A percentile compares a stretch with the other conserved stretches of the same genome.
These are phyloP conservation scores for Hypoxylon fragiforme DNA, from an alignment of 495 filamentous ascomycete genomes.

Conservation along the genomic window DNA sequence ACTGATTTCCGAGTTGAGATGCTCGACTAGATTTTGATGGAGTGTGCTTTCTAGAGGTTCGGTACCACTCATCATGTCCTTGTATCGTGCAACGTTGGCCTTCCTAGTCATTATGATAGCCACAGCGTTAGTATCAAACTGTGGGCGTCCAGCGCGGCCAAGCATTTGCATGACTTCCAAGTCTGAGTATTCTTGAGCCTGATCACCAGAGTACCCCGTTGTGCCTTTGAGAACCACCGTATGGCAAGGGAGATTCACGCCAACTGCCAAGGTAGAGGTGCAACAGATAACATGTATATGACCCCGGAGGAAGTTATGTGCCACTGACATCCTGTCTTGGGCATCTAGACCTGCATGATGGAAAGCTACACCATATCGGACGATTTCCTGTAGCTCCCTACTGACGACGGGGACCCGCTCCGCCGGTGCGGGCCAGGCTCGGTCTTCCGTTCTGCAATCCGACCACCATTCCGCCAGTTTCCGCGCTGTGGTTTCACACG, in stretches of 20 bases:
- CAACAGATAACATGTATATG: constrained; percentile 89
- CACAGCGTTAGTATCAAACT: constrained; percentile 84
- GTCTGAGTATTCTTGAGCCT: constrained; percentile 77
- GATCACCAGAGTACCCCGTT: constrained; percentile 66
- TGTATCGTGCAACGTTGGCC: constrained; percentile 70
- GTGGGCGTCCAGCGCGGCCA: constrained; percentile 87
- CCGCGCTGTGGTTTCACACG: constrained; percentile 74
- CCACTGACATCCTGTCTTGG: constrained; percentile 70
- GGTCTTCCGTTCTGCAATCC: constrained; percentile 55
- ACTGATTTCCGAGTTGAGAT: constrained; percentile 91
- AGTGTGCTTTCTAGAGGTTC: constrained; percentile 86
- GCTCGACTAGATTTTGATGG: constrained; percentile 86
- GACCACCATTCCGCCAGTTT: constrained; percentile 70
- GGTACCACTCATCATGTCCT: constrained; percentile 80
- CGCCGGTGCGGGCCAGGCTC: constrained; percentile 69
- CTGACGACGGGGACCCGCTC: constrained; percentile 55
- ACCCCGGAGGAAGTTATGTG: constrained; percentile 73
- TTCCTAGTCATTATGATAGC: constrained; percentile 84
- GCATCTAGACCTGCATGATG: constrained; percentile 87
- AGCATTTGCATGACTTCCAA: constrained; percentile 99
- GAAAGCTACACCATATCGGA: constrained; percentile 79
- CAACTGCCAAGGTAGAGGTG: constrained; percentile 91
- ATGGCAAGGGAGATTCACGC: constrained; percentile 91
- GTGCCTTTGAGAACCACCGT: constrained; percentile 94
- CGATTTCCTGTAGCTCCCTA: constrained; percentile 66